These are phyloP conservation scores for Rhodotorula glutinis DNA, from an alignment of 1,284 basidiomycete species.

Conservation along the genomic window DNA sequence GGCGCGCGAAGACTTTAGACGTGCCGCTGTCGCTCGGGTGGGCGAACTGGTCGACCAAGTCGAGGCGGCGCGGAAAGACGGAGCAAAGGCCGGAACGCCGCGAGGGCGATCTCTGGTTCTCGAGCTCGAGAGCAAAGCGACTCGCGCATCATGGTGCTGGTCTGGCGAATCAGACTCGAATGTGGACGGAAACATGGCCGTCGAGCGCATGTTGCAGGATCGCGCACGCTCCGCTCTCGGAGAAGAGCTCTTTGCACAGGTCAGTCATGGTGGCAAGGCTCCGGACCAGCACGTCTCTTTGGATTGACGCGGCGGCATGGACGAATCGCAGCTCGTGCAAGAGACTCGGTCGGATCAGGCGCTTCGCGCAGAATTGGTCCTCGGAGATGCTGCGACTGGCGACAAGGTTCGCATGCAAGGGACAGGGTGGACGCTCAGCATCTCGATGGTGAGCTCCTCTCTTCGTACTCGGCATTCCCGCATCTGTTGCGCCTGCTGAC, in stretches of 20 bases:
- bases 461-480: too few relatives aligned
- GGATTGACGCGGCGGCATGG: too few relatives aligned
- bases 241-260: constrained; percentile 37
- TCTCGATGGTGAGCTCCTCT: constrained; percentile 17
- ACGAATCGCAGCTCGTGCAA: constrained; percentile 13
- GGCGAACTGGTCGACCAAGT: constrained; percentile 16
- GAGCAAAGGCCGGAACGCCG: not conserved
- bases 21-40: constrained; percentile 15
- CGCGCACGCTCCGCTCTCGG: constrained; percentile 20
- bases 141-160: constrained; percentile 5
- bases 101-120: constrained; percentile 20
- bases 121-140: constrained; percentile 5
- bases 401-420: constrained; percentile 23
- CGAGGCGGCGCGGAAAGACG: not conserved
- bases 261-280: not conserved
- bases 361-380: constrained; percentile 16
- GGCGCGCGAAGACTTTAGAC: constrained; percentile 19
- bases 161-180: not conserved
- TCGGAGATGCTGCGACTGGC: constrained; percentile 17
- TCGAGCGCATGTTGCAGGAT: not conserved
- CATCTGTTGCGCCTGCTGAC: too few relatives aligned
- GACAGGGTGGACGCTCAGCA: constrained; percentile 4
- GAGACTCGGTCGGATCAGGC: constrained; percentile 15
- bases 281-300: not conserved
- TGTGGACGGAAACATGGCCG: not conserved